A percentile compares a stretch with the other conserved stretches of the same genome.
Evolutionary conservation across 495 filamentous ascomycete species (phyloP).

Genomic region (Penicillium bovifimosum): DNA sequence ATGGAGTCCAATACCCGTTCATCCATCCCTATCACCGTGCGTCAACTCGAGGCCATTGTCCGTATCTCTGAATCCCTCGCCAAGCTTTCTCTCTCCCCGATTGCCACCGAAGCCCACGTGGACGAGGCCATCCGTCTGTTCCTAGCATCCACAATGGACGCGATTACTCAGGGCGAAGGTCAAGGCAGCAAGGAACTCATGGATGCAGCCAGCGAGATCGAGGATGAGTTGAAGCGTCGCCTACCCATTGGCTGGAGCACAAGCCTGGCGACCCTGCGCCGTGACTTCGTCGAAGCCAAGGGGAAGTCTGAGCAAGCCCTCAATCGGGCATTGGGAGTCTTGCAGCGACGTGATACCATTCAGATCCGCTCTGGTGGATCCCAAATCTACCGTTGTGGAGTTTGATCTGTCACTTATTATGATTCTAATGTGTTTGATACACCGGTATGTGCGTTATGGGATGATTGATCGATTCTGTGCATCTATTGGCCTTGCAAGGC

Average conservation of each 20-base stretch:
- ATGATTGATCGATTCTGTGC: slow-evolving; percentile 16
- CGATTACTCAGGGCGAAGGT: slow-evolving; percentile 80
- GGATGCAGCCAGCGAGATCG: slow-evolving; percentile 81
- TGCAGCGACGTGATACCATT: slow-evolving; percentile 85
- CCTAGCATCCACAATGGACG: slow-evolving; percentile 96
- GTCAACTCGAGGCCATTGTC: slow-evolving; percentile 93
- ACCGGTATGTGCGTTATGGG: slow-evolving; percentile 21
- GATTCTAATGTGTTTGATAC: slow-evolving; percentile 24
- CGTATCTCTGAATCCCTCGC: slow-evolving; percentile 95
- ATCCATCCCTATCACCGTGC: slow-evolving; percentile 94
- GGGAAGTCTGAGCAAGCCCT: slow-evolving; percentile 84
- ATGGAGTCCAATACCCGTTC: slow-evolving; percentile 80
- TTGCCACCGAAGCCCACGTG: slow-evolving; percentile 87
- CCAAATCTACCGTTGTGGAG: slow-evolving; percentile 77
- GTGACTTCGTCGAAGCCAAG: slow-evolving; percentile 85
- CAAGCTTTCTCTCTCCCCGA: slow-evolving; percentile 77
- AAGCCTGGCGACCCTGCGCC: slow-evolving; percentile 74
- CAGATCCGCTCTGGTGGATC: slow-evolving; percentile 85
- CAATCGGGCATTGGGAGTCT: slow-evolving; percentile 73
- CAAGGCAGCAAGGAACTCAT: slow-evolving; percentile 81
- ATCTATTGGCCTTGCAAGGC: slow-evolving; percentile 13
- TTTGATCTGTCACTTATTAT: slow-evolving; percentile 33
- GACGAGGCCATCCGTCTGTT: slow-evolving; percentile 98
- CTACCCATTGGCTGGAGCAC: slow-evolving; percentile 95
- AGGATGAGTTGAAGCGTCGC: slow-evolving; percentile 82